Conservation (phyloP, 345 rosid genomes). For the Triadica sebifera region DNA sequence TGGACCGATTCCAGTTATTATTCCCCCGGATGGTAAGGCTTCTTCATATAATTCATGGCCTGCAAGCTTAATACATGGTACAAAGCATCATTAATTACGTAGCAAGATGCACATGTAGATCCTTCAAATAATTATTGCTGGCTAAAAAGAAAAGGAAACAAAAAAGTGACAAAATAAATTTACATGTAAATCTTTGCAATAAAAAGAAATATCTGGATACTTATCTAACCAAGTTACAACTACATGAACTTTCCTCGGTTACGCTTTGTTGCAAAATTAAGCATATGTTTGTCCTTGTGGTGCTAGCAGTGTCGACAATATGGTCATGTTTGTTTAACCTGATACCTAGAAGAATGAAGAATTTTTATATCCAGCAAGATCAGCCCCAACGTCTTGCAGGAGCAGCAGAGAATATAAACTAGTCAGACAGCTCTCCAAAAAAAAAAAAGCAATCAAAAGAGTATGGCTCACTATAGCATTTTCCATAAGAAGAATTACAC, state of each 20-base stretch:
- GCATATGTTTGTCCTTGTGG: not conserved
- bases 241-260: not conserved
- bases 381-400: not conserved
- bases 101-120: not conserved
- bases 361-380: not conserved
- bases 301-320: not conserved
- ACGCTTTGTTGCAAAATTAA: not conserved
- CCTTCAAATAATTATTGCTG: no score
- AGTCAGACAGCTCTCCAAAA: not conserved
- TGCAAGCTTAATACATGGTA: conserved; percentile 82
- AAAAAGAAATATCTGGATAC: not conserved
- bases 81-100: conserved; percentile 14
- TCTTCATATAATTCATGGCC: conserved; percentile 87
- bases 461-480: no score
- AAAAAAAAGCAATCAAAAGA: not conserved
- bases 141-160: no score
- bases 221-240: not conserved
- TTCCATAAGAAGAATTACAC: no score
- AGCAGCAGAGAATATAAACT: not conserved
- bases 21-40: conserved; percentile 80
- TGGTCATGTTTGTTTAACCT: not conserved
- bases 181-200: not conserved
- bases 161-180: no score
- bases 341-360: not conserved
- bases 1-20: conserved; percentile 86